Base-by-base conservation (phyloP, 2,329 filamentous ascomycete species). In the Cercospora sp. region DNA sequence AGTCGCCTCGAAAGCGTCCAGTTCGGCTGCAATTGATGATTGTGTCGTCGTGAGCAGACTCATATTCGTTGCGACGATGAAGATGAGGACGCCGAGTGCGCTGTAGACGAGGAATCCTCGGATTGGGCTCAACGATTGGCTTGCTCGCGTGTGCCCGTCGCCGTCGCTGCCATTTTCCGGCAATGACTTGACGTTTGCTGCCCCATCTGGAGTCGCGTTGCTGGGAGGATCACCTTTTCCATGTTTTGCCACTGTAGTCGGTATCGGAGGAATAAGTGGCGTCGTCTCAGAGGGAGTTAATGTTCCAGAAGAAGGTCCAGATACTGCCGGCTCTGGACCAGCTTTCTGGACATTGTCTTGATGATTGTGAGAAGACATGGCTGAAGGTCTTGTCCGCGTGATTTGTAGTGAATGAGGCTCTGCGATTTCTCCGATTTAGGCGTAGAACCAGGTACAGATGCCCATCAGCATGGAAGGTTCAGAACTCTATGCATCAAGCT, bases 41-140 rank as follows among this genome's bases (percentile, higher is more conserved):
- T 95, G 92, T 1, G 90, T 91, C 65, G 93, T 94, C 5, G 91
- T 91, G 76, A 96, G 89, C 72, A 92, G 89, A 12, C 89, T 92
- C 80, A 94, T 92, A 75, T 95, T 95, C 69, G 86, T 84, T 16
- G 85, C 84, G 69, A 79, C 77, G 9, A 79, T 68, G 69, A 79
- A 78, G 57, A 80, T 76, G 42, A 80, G 69, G n/a, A 60, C 63
- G 10, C 72, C 77, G 1, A 79, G 69, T 1, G 72, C 76, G 16
- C 73, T 42, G 6, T 70, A 66, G 64, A 69, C 70, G 13, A 72
- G 31, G 13, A 61, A 57, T 42, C 58, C 72, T 61, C 75, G 73
- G 8, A 65, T 63, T 0, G 61, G 60, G 13, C 69, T 67, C 3
- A 76, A 60, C n/a, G 67, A 67, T 59, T 76, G 73, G 39, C 72